Percentiles rank a stretch among this genome's conserved stretches.
Conservation (phyloP, 345 rosid genomes). For the Turnera subulata region DNA sequence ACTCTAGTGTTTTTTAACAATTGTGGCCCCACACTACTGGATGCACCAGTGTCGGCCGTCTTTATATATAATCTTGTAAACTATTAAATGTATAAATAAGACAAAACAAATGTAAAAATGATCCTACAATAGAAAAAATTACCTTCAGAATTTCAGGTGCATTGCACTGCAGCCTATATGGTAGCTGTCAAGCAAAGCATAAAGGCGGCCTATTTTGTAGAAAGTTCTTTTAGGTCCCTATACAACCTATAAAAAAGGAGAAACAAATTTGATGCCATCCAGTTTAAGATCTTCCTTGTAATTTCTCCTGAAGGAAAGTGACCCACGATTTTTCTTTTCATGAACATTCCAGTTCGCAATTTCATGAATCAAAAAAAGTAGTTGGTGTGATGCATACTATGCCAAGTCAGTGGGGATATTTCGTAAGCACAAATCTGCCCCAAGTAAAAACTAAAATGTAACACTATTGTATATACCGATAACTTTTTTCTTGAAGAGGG, state of each 20-base stretch:
- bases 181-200: neutral
- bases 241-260: neutral
- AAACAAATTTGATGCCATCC: neutral
- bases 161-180: neutral
- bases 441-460: too few species aligned
- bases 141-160: neutral
- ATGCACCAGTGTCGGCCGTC: constrained; percentile 20
- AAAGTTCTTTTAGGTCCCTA: neutral
- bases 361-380: neutral
- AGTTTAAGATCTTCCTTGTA: neutral
- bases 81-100: neutral
- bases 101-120: neutral
- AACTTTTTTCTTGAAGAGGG: too few species aligned
- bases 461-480: too few species aligned
- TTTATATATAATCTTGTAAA: neutral
- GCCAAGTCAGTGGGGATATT: too few species aligned
- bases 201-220: neutral
- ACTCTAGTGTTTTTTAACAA: neutral
- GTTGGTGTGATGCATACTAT: neutral
- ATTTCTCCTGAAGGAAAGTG: neutral
- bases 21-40: neutral
- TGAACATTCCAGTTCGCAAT: neutral
- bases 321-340: neutral
- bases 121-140: too few species aligned
- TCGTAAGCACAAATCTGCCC: too few species aligned